These are phyloP conservation scores for Penicillium paradoxum DNA, from an alignment of 495 filamentous ascomycete species.

Conservation along the genomic window DNA sequence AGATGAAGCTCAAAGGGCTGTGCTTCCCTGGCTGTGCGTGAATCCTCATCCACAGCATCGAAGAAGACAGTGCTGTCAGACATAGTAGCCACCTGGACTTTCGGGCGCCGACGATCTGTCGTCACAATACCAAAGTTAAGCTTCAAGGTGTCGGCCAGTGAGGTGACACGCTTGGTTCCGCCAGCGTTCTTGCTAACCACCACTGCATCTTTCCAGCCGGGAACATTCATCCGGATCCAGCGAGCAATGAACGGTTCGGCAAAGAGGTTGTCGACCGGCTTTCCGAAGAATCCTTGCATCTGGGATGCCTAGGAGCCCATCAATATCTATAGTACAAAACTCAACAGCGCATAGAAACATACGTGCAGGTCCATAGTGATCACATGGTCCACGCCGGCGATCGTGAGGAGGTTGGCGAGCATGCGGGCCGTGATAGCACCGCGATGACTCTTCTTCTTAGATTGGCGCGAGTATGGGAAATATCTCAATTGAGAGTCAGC, in stretches of 20 bases:
- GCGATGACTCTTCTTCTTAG: slow-evolving; percentile 97
- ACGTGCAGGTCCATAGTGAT: slow-evolving; percentile 94
- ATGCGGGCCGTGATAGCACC: slow-evolving; percentile 96
- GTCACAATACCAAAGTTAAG: slow-evolving; percentile 97
- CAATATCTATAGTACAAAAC: slow-evolving; percentile 12
- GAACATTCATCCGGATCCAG: slow-evolving; percentile 87
- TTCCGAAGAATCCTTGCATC: slow-evolving; percentile 99
- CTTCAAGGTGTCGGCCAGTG: slow-evolving; percentile 90
- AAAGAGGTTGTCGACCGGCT: slow-evolving; percentile 95
- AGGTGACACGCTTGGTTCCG: slow-evolving; percentile 96
- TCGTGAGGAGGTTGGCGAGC: slow-evolving; percentile 87
- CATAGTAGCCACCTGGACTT: slow-evolving; percentile 48
- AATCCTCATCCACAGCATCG: slow-evolving; percentile 39
- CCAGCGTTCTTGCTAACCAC: slow-evolving; percentile 98
- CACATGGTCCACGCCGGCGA: slow-evolving; percentile 95
- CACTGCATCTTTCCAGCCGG: slow-evolving; percentile 83
- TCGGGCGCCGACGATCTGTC: slow-evolving; percentile 74
- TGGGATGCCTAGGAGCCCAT: slow-evolving; percentile 61
- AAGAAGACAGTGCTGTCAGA: slow-evolving; percentile 58
- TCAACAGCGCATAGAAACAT: slow-evolving; percentile 23
- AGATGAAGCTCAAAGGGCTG: slow-evolving; percentile 32
- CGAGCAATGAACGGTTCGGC: slow-evolving; percentile 94
- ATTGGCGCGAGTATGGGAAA: slow-evolving; percentile 97
- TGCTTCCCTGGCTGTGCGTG: slow-evolving; percentile 21
- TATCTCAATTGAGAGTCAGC: slow-evolving; percentile 57